A percentile compares a stretch with the other conserved stretches of the same genome.
These are phyloP conservation scores for Spergularia azorica DNA, from an alignment of 179 eudicot genomes.

Conservation along the genomic window DNA sequence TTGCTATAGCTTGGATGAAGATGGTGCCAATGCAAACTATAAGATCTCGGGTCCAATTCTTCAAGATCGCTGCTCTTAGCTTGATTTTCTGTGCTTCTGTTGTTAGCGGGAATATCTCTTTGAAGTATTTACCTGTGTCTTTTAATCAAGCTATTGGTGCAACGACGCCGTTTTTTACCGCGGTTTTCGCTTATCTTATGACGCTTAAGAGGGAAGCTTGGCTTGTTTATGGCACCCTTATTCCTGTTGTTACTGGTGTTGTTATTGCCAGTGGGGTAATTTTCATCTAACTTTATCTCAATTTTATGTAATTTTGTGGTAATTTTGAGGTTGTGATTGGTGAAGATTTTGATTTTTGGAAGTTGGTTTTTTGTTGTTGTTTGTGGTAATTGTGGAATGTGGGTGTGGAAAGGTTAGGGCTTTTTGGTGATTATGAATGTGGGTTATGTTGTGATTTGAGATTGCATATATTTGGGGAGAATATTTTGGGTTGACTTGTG, in stretches of 20 bases:
- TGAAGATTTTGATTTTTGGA: neutral
- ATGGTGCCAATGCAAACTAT: conserved; percentile 76
- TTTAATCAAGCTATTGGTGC: conserved; percentile 92
- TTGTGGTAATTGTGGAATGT: conserved; percentile 3
- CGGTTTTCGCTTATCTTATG: conserved; percentile 79
- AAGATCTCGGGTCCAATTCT: conserved; percentile 65
- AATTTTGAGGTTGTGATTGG: no score
- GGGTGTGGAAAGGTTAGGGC: neutral
- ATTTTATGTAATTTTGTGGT: neutral
- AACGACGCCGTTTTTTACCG: conserved; percentile 89
- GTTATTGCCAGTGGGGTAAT: conserved; percentile 92
- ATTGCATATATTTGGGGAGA: no score
- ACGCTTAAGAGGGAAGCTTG: conserved; percentile 83
- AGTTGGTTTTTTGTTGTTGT: neutral
- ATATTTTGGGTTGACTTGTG: no score
- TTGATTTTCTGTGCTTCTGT: conserved; percentile 73
- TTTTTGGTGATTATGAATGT: neutral
- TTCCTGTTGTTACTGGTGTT: conserved; percentile 89
- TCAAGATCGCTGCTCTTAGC: conserved; percentile 68
- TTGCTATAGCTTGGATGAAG: conserved; percentile 75
- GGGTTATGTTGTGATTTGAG: neutral
- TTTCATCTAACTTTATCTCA: neutral
- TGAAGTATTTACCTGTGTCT: conserved; percentile 70
- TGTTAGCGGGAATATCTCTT: conserved; percentile 74
- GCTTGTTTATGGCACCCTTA: conserved; percentile 66